Conservation (phyloP, 345 rosid genomes). For the Sisymbrium altissimum region DNA sequence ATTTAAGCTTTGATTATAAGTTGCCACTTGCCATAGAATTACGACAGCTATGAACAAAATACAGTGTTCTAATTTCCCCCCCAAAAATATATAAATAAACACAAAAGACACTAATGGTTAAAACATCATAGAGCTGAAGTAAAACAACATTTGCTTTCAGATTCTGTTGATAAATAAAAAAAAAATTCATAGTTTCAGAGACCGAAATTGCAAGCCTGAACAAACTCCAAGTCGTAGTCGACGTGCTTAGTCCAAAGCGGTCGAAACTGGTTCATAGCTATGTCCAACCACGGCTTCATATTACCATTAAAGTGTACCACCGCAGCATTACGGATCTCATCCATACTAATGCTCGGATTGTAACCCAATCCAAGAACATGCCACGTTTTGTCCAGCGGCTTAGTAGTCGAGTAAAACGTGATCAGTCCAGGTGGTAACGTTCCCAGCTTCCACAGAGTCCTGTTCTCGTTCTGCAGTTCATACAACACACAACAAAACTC, state of each 20-base stretch:
- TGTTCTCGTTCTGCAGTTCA: constrained; percentile 82
- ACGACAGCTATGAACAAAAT: constrained; percentile 15
- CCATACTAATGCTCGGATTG: constrained; percentile 92
- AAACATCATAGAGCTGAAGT: not conserved
- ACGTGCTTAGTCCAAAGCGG: constrained; percentile 89
- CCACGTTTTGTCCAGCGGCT: constrained; percentile 94
- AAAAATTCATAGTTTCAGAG: constrained; percentile 31
- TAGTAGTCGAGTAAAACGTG: constrained; percentile 90
- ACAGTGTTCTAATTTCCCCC: constrained; percentile 1
- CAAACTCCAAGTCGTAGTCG: constrained; percentile 79
- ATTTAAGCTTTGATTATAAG: not conserved
- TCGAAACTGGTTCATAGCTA: constrained; percentile 92
- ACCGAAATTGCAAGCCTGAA: constrained; percentile 95
- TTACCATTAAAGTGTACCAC: constrained; percentile 96
- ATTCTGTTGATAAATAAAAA: not conserved
- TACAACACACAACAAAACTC: constrained; percentile 4
- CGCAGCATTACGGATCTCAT: constrained; percentile 86
- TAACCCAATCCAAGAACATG: constrained; percentile 95
- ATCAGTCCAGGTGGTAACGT: constrained; percentile 93
- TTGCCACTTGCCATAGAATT: constrained; percentile 1
- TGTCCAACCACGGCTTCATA: constrained; percentile 98
- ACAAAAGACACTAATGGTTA: not conserved
- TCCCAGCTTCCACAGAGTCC: constrained; percentile 90
- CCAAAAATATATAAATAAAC: constrained; percentile 9
- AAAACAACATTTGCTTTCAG: constrained; percentile 7